Conservation (phyloP, 2,329 filamentous ascomycete genomes). For the Fusarium transvaalense region DNA sequence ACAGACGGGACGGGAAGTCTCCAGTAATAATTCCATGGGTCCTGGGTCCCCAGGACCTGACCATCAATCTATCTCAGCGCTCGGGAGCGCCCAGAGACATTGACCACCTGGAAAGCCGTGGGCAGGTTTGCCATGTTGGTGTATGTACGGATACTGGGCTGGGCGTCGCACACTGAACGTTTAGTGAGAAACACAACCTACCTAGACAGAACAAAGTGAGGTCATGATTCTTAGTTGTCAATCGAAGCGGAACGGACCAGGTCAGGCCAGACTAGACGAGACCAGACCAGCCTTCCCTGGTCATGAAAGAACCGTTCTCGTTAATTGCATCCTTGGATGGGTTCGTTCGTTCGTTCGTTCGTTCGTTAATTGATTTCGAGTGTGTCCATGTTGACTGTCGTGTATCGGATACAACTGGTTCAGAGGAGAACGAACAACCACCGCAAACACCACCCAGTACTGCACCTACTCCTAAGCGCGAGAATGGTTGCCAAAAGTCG, state of each 20-base stretch:
- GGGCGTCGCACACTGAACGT: conserved; percentile 23
- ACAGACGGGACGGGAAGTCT: conserved; percentile 42
- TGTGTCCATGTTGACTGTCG: not conserved
- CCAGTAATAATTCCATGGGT: conserved; percentile 25
- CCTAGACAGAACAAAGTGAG: not conserved
- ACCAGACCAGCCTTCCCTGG: conserved; percentile 6
- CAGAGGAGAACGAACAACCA: not conserved
- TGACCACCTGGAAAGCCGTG: conserved; percentile 19
- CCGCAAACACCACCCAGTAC: no score
- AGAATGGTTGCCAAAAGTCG: conserved; percentile 15
- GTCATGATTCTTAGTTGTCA: conserved; percentile 12
- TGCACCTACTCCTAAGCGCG: not conserved
- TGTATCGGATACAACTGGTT: conserved; percentile 27
- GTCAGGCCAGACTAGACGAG: not conserved
- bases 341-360: not conserved
- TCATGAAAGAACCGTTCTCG: conserved; percentile 15
- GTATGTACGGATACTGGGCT: not conserved
- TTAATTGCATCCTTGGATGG: conserved; percentile 16
- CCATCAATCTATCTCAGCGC: conserved; percentile 39
- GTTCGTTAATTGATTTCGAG: conserved; percentile 6
- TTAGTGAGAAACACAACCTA: conserved; percentile 9
- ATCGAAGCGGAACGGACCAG: not conserved
- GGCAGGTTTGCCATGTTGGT: conserved; percentile 7
- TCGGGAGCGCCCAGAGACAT: conserved; percentile 40
- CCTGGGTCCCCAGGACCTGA: conserved; percentile 4